Evolutionary conservation across 2,329 filamentous ascomycete genomes (phyloP), one percentile per base, ranked within the genome.

Genomic region (Phyllosticta ampelicida): DNA sequence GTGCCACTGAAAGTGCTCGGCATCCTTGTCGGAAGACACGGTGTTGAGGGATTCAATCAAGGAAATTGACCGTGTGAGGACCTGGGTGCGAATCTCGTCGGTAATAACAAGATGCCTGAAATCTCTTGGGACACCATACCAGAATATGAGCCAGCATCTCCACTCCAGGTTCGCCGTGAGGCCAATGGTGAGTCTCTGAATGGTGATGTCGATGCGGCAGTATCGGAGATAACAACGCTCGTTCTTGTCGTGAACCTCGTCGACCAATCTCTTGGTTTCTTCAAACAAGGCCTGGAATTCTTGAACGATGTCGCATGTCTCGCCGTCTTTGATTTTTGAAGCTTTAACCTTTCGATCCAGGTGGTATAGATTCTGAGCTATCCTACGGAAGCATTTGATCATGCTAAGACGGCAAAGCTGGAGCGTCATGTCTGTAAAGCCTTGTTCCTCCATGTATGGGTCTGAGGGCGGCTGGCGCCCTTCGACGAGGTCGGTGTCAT

Each of bases 11-110:
- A 71, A 73, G 2, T 67, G 67, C 53, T 68, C 70, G 10, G 66
- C 68, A 20, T 72, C 67, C 3, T 68, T 65, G 60, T 72, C 71
- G 16, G 67, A 62, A 4, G 65, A 65, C 2, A 70, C 68, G 23
- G 64, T 64, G 51, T 72, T 73, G 13, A 72, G 60, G 0, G 69
- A 68, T 53, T 73, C 70, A 36, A 73, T 68, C 26, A 67, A 68
- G 28, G 68, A 71, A n/a, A 73, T 63, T 1, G 70, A 72, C 44
- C 72, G 71, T 30, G 70, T 67, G 29, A 73, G 72, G 18, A 73
- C 72, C 1, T 70, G 51, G 16, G 53, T 50, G 3, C 57, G 49
- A 5, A 59, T 49, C 28, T 55, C 57, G 6, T 55, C 48, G 20
- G 49, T 49, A 10, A 59, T 59, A 6, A 59, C 53, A 3, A 52